Conservation (phyloP, 306 rosid species). For the Citrullus mucosospermus region DNA sequence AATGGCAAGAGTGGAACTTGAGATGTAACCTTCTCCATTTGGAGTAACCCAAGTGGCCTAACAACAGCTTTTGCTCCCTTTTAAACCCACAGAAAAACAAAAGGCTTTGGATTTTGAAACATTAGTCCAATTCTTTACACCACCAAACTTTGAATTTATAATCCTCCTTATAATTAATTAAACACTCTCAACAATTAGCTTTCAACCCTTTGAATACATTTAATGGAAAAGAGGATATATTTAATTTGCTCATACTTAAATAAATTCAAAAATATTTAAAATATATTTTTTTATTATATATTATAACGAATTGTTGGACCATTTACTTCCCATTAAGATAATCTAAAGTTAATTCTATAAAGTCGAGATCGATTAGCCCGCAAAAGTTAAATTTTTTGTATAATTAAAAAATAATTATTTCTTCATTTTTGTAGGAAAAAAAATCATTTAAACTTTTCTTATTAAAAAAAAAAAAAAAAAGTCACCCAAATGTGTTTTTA, state of each 20-base stretch:
- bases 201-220: not conserved
- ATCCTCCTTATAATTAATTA: not conserved
- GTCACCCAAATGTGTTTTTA: no score
- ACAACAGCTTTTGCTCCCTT: not conserved
- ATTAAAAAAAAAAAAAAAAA: not conserved
- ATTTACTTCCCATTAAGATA: not conserved
- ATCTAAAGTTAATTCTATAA: not conserved
- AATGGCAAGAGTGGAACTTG: no score
- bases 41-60: not conserved
- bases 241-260: not conserved
- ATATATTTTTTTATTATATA: no score
- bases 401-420: not conserved
- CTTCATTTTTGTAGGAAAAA: not conserved
- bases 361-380: not conserved
- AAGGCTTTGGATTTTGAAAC: not conserved
- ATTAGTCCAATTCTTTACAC: not conserved
- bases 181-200: no score
- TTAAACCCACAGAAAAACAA: conserved; percentile 1
- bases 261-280: no score
- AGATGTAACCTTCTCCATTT: not conserved
- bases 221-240: not conserved
- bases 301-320: not conserved
- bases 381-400: not conserved
- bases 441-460: no score
- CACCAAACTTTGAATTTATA: not conserved